A percentile compares a stretch with the other conserved stretches of the same genome.
These are phyloP conservation scores for Fusarium clavum DNA, from an alignment of 2,329 filamentous ascomycete genomes.

Conservation along the genomic window DNA sequence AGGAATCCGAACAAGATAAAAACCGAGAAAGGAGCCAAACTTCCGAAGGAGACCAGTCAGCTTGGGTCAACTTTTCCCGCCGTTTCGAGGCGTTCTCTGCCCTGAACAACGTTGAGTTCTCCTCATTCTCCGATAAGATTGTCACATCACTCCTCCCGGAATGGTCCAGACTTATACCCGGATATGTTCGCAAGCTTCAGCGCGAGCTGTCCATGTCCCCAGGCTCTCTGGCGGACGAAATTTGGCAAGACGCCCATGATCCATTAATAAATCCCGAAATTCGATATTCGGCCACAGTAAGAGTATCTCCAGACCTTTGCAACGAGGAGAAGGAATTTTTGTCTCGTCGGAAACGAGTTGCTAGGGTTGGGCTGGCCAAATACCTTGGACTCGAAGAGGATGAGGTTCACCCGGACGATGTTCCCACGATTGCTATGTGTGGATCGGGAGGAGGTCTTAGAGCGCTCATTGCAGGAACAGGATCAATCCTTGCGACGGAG, in stretches of 20 bases:
- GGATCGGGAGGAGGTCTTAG: slow-evolving; percentile 92
- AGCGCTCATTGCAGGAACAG: slow-evolving; percentile 89
- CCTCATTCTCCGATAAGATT: slow-evolving; percentile 66
- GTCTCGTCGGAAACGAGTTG: slow-evolving; percentile 73
- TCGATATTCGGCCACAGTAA: slow-evolving; percentile 80
- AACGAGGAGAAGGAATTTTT: slow-evolving; percentile 84
- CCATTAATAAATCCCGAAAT: slow-evolving; percentile 89
- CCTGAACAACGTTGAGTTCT: slow-evolving; percentile 67
- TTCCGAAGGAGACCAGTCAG: slow-evolving; percentile 49
- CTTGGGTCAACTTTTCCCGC: slow-evolving; percentile 62
- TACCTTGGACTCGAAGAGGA: slow-evolving; percentile 83
- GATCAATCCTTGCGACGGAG: slow-evolving; percentile 84
- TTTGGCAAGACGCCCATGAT: slow-evolving; percentile 92
- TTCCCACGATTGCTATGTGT: slow-evolving; percentile 93
- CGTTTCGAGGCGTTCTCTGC: slow-evolving; percentile 66
- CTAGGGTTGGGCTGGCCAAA: slow-evolving; percentile 78
- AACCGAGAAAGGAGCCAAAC: slow-evolving; percentile 36
- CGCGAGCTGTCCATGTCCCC: slow-evolving; percentile 87
- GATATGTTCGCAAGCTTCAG: slow-evolving; percentile 84
- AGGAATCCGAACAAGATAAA: slow-evolving; percentile 13
- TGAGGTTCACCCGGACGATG: slow-evolving; percentile 91
- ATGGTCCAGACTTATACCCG: slow-evolving; percentile 83
- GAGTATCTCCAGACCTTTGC: slow-evolving; percentile 84
- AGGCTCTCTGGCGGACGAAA: slow-evolving; percentile 89
- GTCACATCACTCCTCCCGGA: slow-evolving; percentile 81